phyloP scores from a whole-genome alignment of 169 alveolate genomes.

The Eimeria mitis region DNA sequence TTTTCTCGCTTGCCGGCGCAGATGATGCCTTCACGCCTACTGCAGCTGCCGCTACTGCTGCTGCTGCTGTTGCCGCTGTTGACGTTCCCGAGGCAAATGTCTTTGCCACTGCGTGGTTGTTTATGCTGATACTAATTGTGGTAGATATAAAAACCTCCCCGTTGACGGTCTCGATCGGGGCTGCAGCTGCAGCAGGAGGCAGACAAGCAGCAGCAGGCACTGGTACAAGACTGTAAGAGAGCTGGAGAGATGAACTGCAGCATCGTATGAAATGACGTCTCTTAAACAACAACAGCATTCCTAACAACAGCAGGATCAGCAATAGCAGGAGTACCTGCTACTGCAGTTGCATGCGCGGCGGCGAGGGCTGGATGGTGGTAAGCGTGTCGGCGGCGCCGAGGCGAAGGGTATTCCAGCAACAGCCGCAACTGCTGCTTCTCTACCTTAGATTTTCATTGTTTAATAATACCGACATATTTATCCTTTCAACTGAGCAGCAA shows the following conservation, averaged over 20 bases:
- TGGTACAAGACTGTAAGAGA: background rate
- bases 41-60: background rate
- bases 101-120: background rate
- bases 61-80: background rate
- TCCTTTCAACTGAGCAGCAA: background rate
- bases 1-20: background rate
- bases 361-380: conserved; percentile 15
- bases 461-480: background rate
- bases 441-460: background rate
- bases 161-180: background rate
- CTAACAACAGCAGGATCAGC: background rate
- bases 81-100: background rate
- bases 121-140: background rate
- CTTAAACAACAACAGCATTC: background rate
- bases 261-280: background rate
- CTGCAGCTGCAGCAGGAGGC: background rate
- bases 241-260: background rate
- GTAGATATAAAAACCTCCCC: background rate
- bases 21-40: background rate
- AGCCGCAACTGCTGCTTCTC: background rate
- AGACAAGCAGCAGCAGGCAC: background rate
- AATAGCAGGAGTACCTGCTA: background rate
- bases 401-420: background rate
- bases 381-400: conserved; percentile 29
- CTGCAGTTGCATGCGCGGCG: conserved; percentile 15